Evolutionary conservation across 1,284 basidiomycete genomes (phyloP).

Genomic region (Moesziomyces globuligerus): DNA sequence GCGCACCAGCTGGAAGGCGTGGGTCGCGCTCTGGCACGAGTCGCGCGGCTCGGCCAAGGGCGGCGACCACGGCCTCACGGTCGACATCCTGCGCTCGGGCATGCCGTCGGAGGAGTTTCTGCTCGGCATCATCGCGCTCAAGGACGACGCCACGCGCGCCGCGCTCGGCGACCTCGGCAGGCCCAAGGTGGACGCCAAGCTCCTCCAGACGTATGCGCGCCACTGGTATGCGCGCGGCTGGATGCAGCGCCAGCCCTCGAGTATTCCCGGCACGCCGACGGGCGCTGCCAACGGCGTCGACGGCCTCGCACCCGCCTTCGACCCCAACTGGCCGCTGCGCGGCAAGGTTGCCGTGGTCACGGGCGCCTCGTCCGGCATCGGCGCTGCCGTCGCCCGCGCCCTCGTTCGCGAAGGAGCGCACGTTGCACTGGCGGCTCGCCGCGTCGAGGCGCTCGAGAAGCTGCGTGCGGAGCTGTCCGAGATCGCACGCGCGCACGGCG

Average conservation of each 20-base stretch:
- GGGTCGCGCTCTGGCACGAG: constrained; percentile 62
- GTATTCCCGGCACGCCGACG: constrained; percentile 33
- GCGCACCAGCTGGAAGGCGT: constrained; percentile 57
- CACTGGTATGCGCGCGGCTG: constrained; percentile 66
- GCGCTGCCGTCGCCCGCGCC: constrained; percentile 64
- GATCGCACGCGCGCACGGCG: constrained; percentile 3
- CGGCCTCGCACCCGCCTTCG: constrained; percentile 25
- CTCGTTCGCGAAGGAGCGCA: constrained; percentile 49
- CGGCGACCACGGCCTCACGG: constrained; percentile 55
- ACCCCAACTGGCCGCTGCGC: constrained; percentile 40
- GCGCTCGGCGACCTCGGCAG: constrained; percentile 44
- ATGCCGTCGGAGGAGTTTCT: constrained; percentile 61
- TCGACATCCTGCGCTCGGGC: constrained; percentile 61
- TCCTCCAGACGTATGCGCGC: constrained; percentile 61
- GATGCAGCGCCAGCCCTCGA: constrained; percentile 47
- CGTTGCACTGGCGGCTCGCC: constrained; percentile 49
- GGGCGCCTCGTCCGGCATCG: constrained; percentile 68
- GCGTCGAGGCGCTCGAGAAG: constrained; percentile 39
- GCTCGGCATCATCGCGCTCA: constrained; percentile 55
- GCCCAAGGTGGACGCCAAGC: constrained; percentile 56
- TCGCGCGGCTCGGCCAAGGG: constrained; percentile 46
- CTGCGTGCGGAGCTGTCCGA: constrained; percentile 22
- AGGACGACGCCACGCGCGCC: constrained; percentile 59
- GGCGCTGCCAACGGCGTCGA: constrained; percentile 14
- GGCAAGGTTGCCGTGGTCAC: constrained; percentile 68